phyloP scores from a whole-genome alignment of 768 basidiomycete species.

The Porphyrellus cyaneotinctus region DNA sequence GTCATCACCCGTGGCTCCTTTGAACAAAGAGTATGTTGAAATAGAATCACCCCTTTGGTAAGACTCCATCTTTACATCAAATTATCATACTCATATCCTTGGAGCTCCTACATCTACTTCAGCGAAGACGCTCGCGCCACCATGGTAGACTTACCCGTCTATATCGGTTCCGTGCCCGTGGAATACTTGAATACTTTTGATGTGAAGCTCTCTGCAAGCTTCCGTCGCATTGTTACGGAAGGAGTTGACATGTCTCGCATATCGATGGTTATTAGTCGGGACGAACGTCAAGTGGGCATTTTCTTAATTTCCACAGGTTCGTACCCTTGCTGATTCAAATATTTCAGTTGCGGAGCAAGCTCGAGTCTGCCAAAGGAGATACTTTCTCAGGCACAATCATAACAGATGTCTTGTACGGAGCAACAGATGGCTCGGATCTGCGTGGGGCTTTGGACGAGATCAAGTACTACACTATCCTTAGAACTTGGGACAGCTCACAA shows the following conservation, averaged over 20 bases:
- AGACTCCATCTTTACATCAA: conserved; percentile 12
- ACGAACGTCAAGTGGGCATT: conserved; percentile 72
- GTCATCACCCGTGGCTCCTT: conserved; percentile 72
- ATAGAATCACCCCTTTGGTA: conserved; percentile 87
- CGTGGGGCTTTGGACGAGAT: conserved; percentile 73
- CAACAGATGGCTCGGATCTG: conserved; percentile 77
- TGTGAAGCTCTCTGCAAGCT: conserved; percentile 59
- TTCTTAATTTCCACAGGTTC: not conserved
- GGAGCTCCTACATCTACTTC: conserved; percentile 82
- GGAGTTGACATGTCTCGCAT: conserved; percentile 92
- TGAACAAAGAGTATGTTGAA: conserved; percentile 92
- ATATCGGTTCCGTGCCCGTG: conserved; percentile 78
- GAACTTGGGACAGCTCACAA: conserved; percentile 65
- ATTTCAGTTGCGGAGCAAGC: conserved; percentile 70
- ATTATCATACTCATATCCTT: conserved; percentile 10
- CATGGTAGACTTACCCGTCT: conserved; percentile 67
- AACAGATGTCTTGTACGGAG: conserved; percentile 82
- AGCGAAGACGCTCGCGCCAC: conserved; percentile 72
- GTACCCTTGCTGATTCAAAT: conserved; percentile 1
- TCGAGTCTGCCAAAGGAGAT: conserved; percentile 82
- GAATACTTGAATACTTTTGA: conserved; percentile 75
- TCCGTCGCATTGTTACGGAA: conserved; percentile 63
- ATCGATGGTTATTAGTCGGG: conserved; percentile 77
- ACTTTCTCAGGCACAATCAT: conserved; percentile 73
- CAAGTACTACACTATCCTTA: conserved; percentile 60